Conservation (phyloP, 371 early-diverging fungal genomes). For the Mortierella sp. region DNA sequence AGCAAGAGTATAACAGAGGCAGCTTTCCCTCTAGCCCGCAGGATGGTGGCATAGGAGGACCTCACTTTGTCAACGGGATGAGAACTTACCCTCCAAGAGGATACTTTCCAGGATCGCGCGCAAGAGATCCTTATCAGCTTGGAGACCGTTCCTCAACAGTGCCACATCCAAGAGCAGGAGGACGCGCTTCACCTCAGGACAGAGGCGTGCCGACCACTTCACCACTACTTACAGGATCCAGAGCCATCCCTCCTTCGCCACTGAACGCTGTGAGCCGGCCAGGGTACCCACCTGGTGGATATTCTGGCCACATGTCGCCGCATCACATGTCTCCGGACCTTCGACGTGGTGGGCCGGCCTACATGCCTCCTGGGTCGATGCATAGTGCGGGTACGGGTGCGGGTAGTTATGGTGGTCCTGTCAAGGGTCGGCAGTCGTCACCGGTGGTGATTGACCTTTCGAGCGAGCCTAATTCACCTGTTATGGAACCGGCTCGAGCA, state of each 20-base stretch:
- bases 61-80: not conserved
- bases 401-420: not conserved
- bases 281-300: not conserved
- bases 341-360: not conserved
- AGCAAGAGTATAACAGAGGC: not conserved
- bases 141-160: not conserved
- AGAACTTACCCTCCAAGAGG: not conserved
- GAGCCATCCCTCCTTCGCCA: not conserved
- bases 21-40: constrained; percentile 1
- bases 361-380: not conserved
- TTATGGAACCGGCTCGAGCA: not conserved
- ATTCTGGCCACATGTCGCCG: not conserved
- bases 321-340: not conserved
- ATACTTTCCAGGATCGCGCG: constrained; percentile 2
- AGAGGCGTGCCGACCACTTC: not conserved
- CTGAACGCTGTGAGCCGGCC: not conserved
- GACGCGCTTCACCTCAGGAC: not conserved
- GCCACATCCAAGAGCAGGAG: not conserved
- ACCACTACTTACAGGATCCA: not conserved
- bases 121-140: not conserved
- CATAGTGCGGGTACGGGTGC: not conserved
- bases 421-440: not conserved
- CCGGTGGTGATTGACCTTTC: constrained; percentile 15
- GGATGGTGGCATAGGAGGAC: not conserved
- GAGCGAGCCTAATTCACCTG: not conserved